Conservation (phyloP, 2,329 filamentous ascomycete species). For the Chrysoporthe deuterocubensis region DNA sequence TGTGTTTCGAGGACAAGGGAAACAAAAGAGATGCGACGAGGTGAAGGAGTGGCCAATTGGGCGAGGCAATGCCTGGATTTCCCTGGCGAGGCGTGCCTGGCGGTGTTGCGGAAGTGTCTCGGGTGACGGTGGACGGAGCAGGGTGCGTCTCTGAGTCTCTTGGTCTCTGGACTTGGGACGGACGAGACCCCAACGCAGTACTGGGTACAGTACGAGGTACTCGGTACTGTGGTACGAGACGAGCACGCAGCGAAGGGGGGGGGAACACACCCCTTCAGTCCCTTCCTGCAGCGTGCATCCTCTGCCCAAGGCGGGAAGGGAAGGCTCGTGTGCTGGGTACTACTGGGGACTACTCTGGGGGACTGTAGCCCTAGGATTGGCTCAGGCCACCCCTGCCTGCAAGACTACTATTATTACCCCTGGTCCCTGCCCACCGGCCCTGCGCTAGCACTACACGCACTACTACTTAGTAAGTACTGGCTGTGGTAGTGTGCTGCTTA, state of each 20-base stretch:
- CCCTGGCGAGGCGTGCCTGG: neutral
- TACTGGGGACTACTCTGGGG: too few relatives aligned
- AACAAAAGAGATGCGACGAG: slow-evolving; percentile 8
- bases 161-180: neutral
- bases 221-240: too few relatives aligned
- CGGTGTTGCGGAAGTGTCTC: slow-evolving; percentile 15
- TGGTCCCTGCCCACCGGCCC: neutral
- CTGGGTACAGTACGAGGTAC: neutral
- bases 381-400: slow-evolving; percentile 4
- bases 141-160: neutral
- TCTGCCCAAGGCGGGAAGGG: neutral
- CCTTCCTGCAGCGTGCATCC: neutral
- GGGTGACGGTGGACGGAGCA: slow-evolving; percentile 4
- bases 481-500: too few relatives aligned
- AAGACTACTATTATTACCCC: neutral
- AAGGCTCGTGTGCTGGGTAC: neutral
- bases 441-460: neutral
- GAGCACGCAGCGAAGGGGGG: too few relatives aligned
- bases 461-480: too few relatives aligned
- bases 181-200: too few relatives aligned
- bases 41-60: neutral
- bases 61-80: neutral
- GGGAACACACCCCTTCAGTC: neutral
- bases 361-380: neutral
- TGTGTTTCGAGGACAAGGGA: slow-evolving; percentile 1